A percentile compares a stretch with the other conserved stretches of the same genome.
phyloP scores from a whole-genome alignment of 352 stramenopile species.

The Globisporangium yorkense region DNA sequence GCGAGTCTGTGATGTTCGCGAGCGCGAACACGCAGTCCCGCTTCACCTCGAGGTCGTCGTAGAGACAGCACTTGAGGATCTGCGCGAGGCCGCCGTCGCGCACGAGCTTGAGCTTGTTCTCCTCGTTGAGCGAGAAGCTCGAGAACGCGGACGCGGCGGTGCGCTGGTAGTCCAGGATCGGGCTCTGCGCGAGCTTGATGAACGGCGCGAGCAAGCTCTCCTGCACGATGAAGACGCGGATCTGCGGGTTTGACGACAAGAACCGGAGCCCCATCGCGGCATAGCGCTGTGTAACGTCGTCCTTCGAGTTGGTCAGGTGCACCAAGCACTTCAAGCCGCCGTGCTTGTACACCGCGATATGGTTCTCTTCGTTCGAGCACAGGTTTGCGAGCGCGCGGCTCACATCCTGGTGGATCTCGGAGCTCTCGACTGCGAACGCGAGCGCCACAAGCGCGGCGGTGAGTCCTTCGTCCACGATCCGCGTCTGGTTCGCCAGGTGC shows the following conservation, averaged over 20 bases:
- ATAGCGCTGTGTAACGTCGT: slow-evolving; percentile 94
- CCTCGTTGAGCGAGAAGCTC: slow-evolving; percentile 89
- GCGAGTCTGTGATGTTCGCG: slow-evolving; percentile 89
- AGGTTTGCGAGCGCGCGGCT: slow-evolving; percentile 91
- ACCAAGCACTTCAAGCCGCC: slow-evolving; percentile 89
- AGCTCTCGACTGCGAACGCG: slow-evolving; percentile 57
- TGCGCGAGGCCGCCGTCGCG: slow-evolving; percentile 86
- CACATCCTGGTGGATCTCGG: slow-evolving; percentile 94
- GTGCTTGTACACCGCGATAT: slow-evolving; percentile 90
- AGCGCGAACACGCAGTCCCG: slow-evolving; percentile 93
- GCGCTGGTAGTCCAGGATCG: slow-evolving; percentile 89
- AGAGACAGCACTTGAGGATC: slow-evolving; percentile 88
- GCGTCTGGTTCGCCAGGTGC: slow-evolving; percentile 84
- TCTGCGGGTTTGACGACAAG: slow-evolving; percentile 90
- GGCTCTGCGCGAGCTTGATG: slow-evolving; percentile 87
- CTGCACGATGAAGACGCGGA: slow-evolving; percentile 90
- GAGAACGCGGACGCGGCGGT: slow-evolving; percentile 91
- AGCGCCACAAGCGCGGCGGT: slow-evolving; percentile 82
- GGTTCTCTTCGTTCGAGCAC: slow-evolving; percentile 93
- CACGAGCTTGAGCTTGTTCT: slow-evolving; percentile 94
- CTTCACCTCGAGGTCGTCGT: slow-evolving; percentile 89
- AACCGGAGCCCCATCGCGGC: slow-evolving; percentile 94
- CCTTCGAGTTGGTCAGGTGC: slow-evolving; percentile 75
- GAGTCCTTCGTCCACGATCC: slow-evolving; percentile 89
- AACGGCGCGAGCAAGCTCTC: slow-evolving; percentile 89